phyloP scores from a whole-genome alignment of 148 eudicot species.

The Talinum fruticosum region DNA sequence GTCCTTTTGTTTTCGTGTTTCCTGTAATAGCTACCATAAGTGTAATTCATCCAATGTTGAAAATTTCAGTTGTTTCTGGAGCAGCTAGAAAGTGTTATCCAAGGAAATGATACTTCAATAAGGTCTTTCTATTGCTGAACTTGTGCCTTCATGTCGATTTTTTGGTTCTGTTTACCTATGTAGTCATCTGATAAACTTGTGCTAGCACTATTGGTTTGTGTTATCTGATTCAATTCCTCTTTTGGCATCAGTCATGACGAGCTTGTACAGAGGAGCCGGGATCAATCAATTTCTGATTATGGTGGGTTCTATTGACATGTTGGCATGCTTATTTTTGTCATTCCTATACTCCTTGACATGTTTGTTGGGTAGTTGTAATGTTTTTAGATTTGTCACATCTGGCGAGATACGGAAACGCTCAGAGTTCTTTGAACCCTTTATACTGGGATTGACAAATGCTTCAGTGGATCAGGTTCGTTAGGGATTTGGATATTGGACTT shows the following conservation, averaged over 20 bases:
- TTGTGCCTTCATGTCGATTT: background rate
- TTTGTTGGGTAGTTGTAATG: conserved; percentile 75
- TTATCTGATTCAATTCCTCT: conserved; percentile 15
- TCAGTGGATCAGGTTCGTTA: conserved; percentile 87
- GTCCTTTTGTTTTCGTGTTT: background rate
- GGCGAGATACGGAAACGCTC: conserved; percentile 79
- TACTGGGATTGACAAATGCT: conserved; percentile 74
- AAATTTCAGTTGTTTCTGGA: conserved; percentile 76
- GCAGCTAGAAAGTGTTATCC: conserved; percentile 85
- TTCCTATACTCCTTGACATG: conserved; percentile 22
- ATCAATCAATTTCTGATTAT: conserved; percentile 87
- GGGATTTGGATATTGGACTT: conserved; percentile 6
- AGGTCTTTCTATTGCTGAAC: conserved; percentile 43
- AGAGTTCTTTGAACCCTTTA: conserved; percentile 92
- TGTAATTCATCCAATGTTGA: conserved; percentile 19
- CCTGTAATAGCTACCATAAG: background rate
- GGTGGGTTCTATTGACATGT: conserved; percentile 48
- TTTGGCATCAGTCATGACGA: conserved; percentile 63
- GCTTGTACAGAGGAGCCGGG: conserved; percentile 78
- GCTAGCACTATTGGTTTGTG: background rate
- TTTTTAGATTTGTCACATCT: conserved; percentile 95
- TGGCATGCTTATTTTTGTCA: background rate
- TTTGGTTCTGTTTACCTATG: background rate
- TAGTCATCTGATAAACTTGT: background rate
- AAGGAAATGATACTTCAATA: conserved; percentile 53